Evolutionary conservation across 2,329 filamentous ascomycete species (phyloP).

Genomic region (Colletotrichum lentis): DNA sequence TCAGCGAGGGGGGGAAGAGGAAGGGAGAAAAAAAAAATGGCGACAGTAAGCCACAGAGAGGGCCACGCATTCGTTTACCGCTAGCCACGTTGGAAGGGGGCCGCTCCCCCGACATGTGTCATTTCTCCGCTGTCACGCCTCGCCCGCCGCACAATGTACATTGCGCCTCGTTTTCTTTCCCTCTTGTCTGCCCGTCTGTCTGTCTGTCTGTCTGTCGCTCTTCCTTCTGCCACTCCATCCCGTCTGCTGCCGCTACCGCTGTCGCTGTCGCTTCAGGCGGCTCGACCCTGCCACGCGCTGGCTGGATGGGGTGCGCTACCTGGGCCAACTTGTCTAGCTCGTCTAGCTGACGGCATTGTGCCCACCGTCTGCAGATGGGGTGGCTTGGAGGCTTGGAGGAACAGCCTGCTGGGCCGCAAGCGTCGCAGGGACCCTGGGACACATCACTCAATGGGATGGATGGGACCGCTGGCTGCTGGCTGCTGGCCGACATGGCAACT

Average conservation of each 20-base stretch:
- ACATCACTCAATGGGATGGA: not conserved
- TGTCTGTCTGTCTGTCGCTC: not conserved
- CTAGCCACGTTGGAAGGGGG: conserved; percentile 34
- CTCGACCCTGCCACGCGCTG: not conserved
- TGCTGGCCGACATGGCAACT: not conserved
- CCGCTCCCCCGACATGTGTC: conserved; percentile 22
- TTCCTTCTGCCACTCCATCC: not conserved
- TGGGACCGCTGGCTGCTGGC: too few species aligned
- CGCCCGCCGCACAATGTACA: not conserved
- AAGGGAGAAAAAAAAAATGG: not conserved
- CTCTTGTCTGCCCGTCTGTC: too few species aligned
- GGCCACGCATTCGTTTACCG: conserved; percentile 28
- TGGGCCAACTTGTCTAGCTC: not conserved
- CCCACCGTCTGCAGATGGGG: too few species aligned
- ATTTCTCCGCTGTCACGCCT: conserved; percentile 29
- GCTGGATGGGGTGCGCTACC: not conserved
- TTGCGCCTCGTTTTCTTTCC: not conserved
- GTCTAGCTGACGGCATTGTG: not conserved
- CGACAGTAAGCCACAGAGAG: not conserved
- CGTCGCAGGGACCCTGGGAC: conserved; percentile 17
- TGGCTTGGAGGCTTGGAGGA: not conserved
- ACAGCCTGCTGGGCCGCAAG: conserved; percentile 25
- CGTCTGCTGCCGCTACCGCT: not conserved
- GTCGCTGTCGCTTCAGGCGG: conserved; percentile 23
- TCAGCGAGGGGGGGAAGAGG: too few species aligned